These are phyloP conservation scores for Puccinia novopanici DNA, from an alignment of 1,284 basidiomycete genomes.

Conservation along the genomic window DNA sequence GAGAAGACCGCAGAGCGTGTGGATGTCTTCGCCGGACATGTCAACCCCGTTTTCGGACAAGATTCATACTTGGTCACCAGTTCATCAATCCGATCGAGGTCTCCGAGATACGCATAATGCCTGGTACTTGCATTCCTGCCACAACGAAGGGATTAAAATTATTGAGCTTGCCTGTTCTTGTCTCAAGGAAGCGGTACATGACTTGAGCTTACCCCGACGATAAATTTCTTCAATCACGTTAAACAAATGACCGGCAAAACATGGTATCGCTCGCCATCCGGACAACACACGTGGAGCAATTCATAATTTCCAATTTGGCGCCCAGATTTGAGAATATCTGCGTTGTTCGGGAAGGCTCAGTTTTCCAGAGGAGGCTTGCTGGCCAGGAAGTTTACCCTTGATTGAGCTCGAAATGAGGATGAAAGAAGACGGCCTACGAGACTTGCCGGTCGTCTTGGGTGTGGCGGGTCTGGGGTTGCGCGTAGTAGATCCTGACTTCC, in stretches of 20 bases:
- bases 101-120: conserved; percentile 43
- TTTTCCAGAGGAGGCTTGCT: not conserved
- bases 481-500: not conserved
- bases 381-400: not conserved
- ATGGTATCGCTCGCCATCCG: conserved; percentile 23
- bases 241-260: conserved; percentile 35
- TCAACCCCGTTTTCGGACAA: conserved; percentile 8
- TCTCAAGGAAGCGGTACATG: no score
- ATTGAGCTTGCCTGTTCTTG: not conserved
- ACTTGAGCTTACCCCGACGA: conserved; percentile 16
- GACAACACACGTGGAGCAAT: conserved; percentile 21
- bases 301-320: conserved; percentile 18
- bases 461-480: not conserved
- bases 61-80: conserved; percentile 29
- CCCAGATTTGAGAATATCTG: conserved; percentile 28
- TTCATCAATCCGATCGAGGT: conserved; percentile 32
- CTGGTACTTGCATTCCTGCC: conserved; percentile 30
- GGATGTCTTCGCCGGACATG: conserved; percentile 28
- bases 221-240: conserved; percentile 43
- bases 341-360: not conserved
- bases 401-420: not conserved
- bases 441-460: not conserved
- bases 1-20: conserved; percentile 30
- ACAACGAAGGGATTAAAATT: not conserved
- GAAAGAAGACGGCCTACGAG: conserved; percentile 16